Percentiles rank a stretch among this genome's conserved stretches.
Conservation (phyloP, 78 protist genomes). For the Dictyostelium intermedium region DNA sequence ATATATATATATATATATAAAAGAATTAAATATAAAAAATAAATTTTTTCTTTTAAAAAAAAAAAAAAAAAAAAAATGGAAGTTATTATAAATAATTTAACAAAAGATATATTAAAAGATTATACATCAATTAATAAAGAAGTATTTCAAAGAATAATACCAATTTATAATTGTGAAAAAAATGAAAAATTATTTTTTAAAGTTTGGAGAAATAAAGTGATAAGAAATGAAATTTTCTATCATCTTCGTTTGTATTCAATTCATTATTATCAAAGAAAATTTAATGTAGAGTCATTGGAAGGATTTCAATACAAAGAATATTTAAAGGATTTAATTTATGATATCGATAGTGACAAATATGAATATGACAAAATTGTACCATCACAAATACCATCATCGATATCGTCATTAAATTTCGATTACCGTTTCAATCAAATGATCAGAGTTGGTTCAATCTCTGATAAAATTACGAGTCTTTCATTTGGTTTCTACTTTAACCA, state of each 20-base stretch:
- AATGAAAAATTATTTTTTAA: neutral
- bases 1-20: too few species aligned
- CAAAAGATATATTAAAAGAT: neutral
- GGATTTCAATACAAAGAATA: neutral
- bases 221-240: neutral
- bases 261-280: neutral
- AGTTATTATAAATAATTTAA: neutral
- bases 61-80: neutral
- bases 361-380: neutral
- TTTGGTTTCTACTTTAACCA: neutral
- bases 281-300: neutral
- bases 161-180: neutral
- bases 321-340: neutral
- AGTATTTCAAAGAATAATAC: neutral
- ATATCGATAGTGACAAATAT: neutral
- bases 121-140: neutral
- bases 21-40: neutral
- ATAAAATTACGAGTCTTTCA: neutral
- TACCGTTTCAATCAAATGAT: neutral
- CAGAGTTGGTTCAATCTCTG: neutral
- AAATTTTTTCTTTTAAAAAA: neutral
- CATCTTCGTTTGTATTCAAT: neutral
- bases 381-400: neutral
- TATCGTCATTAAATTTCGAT: neutral
- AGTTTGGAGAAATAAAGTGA: neutral